Conservation (phyloP, 106 monocot species). For the Phalaenopsis equestris region DNA sequence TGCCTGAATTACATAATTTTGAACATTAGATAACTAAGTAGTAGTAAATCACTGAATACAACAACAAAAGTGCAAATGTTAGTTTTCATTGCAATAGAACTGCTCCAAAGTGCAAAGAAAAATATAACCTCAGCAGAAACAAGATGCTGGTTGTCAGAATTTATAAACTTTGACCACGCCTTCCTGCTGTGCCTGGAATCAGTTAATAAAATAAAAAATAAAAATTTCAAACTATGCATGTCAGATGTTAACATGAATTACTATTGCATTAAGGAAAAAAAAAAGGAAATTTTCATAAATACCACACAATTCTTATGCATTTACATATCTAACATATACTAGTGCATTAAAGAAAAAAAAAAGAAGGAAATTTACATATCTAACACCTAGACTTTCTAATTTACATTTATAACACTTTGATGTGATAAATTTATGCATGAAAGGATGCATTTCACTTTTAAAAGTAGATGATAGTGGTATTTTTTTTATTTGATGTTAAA, state of each 20-base stretch:
- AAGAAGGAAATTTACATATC: no score
- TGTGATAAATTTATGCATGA: no score
- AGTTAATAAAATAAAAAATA: background rate
- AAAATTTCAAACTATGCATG: background rate
- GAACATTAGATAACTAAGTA: background rate
- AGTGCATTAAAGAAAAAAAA: no score
- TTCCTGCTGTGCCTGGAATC: slow-evolving; percentile 77
- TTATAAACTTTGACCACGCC: slow-evolving; percentile 81
- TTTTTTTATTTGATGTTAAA: no score
- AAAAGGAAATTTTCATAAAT: no score
- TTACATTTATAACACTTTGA: no score
- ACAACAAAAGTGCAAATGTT: background rate
- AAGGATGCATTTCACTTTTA: no score
- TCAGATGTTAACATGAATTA: background rate
- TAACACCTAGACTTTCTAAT: no score
- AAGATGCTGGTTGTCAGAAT: slow-evolving; percentile 79
- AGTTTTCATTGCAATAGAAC: background rate
- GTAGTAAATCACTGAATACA: background rate
- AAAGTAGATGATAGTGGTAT: no score
- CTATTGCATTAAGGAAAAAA: no score
- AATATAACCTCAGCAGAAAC: slow-evolving; percentile 74
- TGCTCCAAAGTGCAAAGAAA: background rate
- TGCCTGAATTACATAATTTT: slow-evolving; percentile 36
- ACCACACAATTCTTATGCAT: no score
- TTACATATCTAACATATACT: no score